Base-by-base conservation (phyloP, 169 alveolate genomes). In the Cryptosporidium canis region DNA sequence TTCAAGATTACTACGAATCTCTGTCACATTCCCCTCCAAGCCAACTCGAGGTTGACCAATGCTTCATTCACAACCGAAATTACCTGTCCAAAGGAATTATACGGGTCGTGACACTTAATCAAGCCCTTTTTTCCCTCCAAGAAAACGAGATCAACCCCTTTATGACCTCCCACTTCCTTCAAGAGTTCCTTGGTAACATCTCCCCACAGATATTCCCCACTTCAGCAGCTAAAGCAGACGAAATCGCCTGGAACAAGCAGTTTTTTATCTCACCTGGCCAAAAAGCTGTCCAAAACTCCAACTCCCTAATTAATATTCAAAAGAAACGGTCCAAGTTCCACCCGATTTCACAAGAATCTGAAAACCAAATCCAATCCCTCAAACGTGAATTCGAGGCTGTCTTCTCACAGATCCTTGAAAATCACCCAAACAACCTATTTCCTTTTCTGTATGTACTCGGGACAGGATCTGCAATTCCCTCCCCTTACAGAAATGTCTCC, bases 401-500 rank as follows among this genome's bases (percentile, higher is more conserved):
- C 14, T 51, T 91, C 43, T 61, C 90, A 27, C 67, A 90, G n/a
- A 21, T 33, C 83, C 90, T 87, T 90, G 83, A 33, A 61, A 61
- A 12, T 2, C 33, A 43, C 43, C 63, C 68, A 45, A 90, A 43
- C 16, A 29, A 43, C 12, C 33, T 65, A 51, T 65, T 37, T 45
- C 95, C 96, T 9, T 85, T 93, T n/a, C 82, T 96, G 41, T 90
- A 91, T 53, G 93, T 96, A 66, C 95, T 96, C 61, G 98, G 98
- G 18, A 96, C 98, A 3, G 97, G 97, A 39, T 94, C 97, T 44
- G 94, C 97, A 65, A 93, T 93, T 63, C 98, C 98, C 4, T 94
- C 97, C 16, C 95, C 95, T 64, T 93, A 90, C 72, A 93, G 98
- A 66, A 96, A 96, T 87, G 98, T 96, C 18, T 91, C 97, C 9